These are phyloP conservation scores for Plasmodium falciparum DNA, from an alignment of 169 alveolate genomes.

Conservation along the genomic window DNA sequence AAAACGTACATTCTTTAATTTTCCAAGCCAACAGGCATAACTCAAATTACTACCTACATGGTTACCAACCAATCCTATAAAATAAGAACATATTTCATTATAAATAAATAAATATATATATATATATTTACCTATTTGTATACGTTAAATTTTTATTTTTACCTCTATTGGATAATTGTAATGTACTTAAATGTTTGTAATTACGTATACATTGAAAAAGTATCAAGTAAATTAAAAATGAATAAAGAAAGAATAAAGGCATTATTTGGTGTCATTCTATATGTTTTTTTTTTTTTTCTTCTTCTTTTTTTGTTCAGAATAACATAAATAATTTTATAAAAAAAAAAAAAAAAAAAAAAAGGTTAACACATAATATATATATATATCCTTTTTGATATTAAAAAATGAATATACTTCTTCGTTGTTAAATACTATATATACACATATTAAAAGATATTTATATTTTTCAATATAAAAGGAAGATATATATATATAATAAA, in stretches of 20 bases:
- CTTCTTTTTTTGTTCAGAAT: too few species aligned
- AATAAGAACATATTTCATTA: background rate
- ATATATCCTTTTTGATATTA: too few species aligned
- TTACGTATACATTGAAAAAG: slow-evolving; percentile 1
- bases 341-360: too few species aligned
- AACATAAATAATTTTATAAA: too few species aligned
- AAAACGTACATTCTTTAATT: slow-evolving; percentile 16
- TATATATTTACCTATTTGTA: background rate
- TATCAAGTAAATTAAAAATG: background rate
- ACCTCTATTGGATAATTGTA: background rate
- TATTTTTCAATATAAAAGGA: too few species aligned
- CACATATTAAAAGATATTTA: too few species aligned
- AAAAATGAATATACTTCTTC: too few species aligned
- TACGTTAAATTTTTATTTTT: background rate
- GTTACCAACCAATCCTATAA: slow-evolving; percentile 39
- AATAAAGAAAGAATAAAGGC: background rate
- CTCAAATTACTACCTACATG: slow-evolving; percentile 59
- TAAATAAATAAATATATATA: background rate
- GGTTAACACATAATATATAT: too few species aligned
- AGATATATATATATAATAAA: too few species aligned
- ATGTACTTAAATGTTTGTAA: background rate
- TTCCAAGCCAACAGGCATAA: slow-evolving; percentile 31
- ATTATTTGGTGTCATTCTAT: slow-evolving; percentile 3
- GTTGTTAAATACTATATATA: too few species aligned
- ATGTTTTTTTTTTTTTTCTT: too few species aligned